A percentile compares a stretch with the other conserved stretches of the same genome.
Conservation (phyloP, 2,329 filamentous ascomycete species). For the Sporothrix pallida region DNA sequence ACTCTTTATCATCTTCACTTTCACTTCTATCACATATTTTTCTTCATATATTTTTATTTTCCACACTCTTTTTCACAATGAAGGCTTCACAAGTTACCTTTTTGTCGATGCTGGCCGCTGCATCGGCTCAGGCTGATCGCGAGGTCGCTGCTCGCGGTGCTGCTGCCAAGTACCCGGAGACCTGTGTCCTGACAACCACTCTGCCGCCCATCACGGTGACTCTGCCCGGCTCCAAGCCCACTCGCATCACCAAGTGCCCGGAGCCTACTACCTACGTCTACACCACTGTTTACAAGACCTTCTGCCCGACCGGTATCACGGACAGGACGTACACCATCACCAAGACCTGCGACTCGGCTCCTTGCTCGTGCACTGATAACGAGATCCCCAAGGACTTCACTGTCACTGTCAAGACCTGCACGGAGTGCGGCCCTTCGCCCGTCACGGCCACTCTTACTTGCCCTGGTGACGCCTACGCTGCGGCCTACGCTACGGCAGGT, state of each 20-base stretch:
- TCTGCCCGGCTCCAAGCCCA: neutral
- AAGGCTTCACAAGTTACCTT: conserved; percentile 31
- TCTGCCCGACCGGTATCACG: conserved; percentile 33
- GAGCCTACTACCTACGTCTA: conserved; percentile 34
- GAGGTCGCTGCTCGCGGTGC: neutral
- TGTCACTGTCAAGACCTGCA: conserved; percentile 36
- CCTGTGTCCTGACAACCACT: conserved; percentile 34
- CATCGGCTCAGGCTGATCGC: conserved; percentile 26
- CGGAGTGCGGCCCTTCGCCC: conserved; percentile 30
- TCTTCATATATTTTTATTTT: neutral
- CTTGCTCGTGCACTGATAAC: conserved; percentile 29
- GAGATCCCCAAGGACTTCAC: conserved; percentile 37
- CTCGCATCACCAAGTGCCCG: conserved; percentile 29
- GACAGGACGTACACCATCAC: conserved; percentile 39
- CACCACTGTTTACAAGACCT: conserved; percentile 32
- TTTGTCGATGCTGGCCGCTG: conserved; percentile 28
- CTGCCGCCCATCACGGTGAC: conserved; percentile 36
- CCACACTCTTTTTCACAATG: conserved; percentile 19
- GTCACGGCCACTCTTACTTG: conserved; percentile 36
- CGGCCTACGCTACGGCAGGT: neutral
- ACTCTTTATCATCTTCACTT: neutral
- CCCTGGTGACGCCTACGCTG: conserved; percentile 28
- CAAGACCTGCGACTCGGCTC: conserved; percentile 37
- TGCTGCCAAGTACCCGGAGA: conserved; percentile 15
- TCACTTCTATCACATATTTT: conserved; percentile 15